Conservation (phyloP, 2,329 filamentous ascomycete species). For the Daldinia sp. region DNA sequence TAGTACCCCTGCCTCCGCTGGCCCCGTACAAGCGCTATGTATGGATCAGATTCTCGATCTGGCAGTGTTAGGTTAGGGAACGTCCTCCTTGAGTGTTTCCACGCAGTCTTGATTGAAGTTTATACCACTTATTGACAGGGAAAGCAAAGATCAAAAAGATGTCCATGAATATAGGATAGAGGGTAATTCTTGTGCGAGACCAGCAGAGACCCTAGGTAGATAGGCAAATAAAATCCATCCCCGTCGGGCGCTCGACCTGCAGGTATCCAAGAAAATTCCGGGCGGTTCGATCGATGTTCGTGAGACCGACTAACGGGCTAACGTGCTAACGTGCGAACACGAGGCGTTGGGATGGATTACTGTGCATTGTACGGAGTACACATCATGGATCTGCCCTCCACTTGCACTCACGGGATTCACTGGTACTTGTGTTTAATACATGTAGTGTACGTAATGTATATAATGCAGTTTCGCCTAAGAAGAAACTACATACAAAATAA, state of each 20-base stretch:
- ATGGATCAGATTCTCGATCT: slow-evolving; percentile 40
- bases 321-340: not conserved
- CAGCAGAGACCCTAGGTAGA: not conserved
- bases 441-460: slow-evolving; percentile 5
- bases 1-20: slow-evolving; percentile 10
- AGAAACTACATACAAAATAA: not conserved
- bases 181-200: slow-evolving; percentile 16
- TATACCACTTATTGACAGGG: slow-evolving; percentile 12
- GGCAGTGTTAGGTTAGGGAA: slow-evolving; percentile 5
- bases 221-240: slow-evolving; percentile 8
- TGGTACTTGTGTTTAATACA: not conserved
- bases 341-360: not conserved
- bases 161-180: slow-evolving; percentile 16
- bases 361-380: slow-evolving; percentile 30
- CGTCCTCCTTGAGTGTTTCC: not conserved
- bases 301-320: slow-evolving; percentile 33
- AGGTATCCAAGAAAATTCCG: slow-evolving; percentile 44
- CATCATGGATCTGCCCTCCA: slow-evolving; percentile 22
- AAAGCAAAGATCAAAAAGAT: slow-evolving; percentile 22
- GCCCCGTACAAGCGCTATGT: slow-evolving; percentile 25
- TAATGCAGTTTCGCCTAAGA: not conserved
- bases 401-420: not conserved
- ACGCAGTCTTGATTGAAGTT: slow-evolving; percentile 12
- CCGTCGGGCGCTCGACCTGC: slow-evolving; percentile 38
- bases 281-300: slow-evolving; percentile 40